phyloP scores from a whole-genome alignment of 345 rosid species.

The Brassica rapa region DNA sequence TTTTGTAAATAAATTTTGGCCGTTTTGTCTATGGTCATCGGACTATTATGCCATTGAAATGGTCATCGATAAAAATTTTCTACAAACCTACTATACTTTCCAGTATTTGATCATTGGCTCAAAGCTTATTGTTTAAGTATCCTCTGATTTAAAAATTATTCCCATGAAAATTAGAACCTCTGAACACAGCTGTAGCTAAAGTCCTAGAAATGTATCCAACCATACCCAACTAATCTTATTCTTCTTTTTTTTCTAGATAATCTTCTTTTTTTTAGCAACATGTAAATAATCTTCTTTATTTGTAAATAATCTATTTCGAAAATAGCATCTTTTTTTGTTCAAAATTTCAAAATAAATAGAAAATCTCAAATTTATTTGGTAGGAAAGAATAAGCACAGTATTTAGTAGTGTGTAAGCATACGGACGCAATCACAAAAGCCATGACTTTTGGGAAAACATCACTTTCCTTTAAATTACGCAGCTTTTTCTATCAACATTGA shows the following conservation, averaged over 20 bases:
- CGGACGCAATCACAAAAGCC: conserved; percentile 6
- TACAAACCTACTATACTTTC: conserved; percentile 1
- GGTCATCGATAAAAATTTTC: background rate
- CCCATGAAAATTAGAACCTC: background rate
- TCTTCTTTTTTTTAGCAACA: no score
- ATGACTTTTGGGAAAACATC: conserved; percentile 18
- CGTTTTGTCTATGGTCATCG: background rate
- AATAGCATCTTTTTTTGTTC: background rate
- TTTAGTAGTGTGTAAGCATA: conserved; percentile 20
- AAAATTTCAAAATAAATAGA: background rate
- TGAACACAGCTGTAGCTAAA: background rate
- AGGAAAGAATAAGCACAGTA: background rate
- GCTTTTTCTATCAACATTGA: conserved; percentile 3
- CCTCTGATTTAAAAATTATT: background rate
- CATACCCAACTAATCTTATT: background rate
- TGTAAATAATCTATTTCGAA: background rate
- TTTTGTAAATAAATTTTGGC: background rate
- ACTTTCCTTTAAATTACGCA: background rate
- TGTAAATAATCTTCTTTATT: no score
- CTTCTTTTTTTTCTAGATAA: no score
- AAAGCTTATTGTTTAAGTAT: background rate
- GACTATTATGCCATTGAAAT: background rate
- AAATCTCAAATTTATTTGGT: background rate
- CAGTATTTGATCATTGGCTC: background rate
- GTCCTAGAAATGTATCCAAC: background rate